Evolutionary conservation across 129 eudicot species (phyloP), one percentile per base, ranked within the genome.

Genomic region (Saussurea involucrata): DNA sequence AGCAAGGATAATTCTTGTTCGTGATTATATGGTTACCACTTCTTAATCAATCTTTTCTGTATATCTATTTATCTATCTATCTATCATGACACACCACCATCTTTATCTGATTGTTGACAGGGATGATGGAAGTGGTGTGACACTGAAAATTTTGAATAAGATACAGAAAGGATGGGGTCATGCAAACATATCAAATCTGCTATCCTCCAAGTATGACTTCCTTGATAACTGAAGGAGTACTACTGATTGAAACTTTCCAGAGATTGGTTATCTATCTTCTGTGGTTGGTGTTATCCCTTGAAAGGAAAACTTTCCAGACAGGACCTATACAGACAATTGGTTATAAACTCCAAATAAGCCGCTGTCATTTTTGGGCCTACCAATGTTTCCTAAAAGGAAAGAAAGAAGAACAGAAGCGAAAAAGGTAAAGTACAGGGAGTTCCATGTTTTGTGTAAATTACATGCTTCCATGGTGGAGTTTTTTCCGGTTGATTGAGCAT

Each of bases 131-230:
- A 91, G 97, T 78, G 86, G 86, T 58, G 68, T 86, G 73, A 88
- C 96, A 42, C 24, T 91, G 85, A 89, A 79, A 85, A 86, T 90
- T 69, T 78, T 95, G 83, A 89, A 82, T 79, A 89, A 92, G 81
- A 87, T 91, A 74, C 90, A 91, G 69, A 84, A 86, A 72, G 98
- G 97, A 63, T 91, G 97, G 94, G 97, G 98, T 81, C 90, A 86
- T 66, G 92, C 86, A 72, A 83, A 79, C 57, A 76, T 85, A 76
- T 86, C 85, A 53, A 72, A 78, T 77, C 68, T 64, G 71, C 88
- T 82, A 69, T 67, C 83, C 80, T 87, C 72, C 8, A 84, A 79
- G 67, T 82, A 72, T 77, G 85, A 87, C 69, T 74, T 77, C 72
- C 73, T 79, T 75, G 89, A 90, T 80, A 79, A 21, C 79, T 93